These are phyloP conservation scores for Babesia sp. DNA, from an alignment of 169 alveolate genomes.

Conservation along the genomic window DNA sequence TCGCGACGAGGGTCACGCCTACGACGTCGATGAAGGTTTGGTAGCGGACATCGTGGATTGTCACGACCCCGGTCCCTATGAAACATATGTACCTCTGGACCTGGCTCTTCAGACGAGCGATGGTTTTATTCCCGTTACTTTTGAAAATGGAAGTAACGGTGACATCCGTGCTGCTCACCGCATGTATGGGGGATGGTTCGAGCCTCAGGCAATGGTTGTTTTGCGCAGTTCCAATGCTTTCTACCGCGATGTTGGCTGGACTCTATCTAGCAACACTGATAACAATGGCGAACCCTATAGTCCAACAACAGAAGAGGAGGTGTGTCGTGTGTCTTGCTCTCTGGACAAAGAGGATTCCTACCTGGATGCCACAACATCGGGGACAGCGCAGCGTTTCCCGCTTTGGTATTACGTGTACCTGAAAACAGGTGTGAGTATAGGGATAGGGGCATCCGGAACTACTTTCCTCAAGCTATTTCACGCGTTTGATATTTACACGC, in stretches of 20 bases:
- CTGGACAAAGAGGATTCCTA: conserved; percentile 19
- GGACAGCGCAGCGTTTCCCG: not conserved
- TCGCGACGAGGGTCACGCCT: conserved; percentile 7
- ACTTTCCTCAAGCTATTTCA: not conserved
- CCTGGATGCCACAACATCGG: conserved; percentile 20
- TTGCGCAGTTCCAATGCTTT: not conserved
- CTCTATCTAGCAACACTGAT: not conserved
- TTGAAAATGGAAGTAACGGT: not conserved
- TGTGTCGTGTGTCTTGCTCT: not conserved
- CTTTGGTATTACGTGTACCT: conserved; percentile 21
- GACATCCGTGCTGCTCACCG: conserved; percentile 16
- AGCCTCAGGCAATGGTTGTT: conserved; percentile 19
- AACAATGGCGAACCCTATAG: no score
- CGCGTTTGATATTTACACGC: not conserved
- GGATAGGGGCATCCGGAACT: not conserved
- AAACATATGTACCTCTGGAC: conserved; percentile 1
- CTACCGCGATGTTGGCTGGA: conserved; percentile 23
- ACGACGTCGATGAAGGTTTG: conserved; percentile 4
- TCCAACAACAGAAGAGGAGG: not conserved
- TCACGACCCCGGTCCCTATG: conserved; percentile 29
- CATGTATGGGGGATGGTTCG: conserved; percentile 34
- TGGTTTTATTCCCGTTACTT: not conserved
- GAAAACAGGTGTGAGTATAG: conserved; percentile 1
- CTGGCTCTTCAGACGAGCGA: conserved; percentile 14
- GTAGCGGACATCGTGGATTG: conserved; percentile 40